phyloP scores from a whole-genome alignment of 805 yeast genomes.

The Candida palmyrensis region DNA sequence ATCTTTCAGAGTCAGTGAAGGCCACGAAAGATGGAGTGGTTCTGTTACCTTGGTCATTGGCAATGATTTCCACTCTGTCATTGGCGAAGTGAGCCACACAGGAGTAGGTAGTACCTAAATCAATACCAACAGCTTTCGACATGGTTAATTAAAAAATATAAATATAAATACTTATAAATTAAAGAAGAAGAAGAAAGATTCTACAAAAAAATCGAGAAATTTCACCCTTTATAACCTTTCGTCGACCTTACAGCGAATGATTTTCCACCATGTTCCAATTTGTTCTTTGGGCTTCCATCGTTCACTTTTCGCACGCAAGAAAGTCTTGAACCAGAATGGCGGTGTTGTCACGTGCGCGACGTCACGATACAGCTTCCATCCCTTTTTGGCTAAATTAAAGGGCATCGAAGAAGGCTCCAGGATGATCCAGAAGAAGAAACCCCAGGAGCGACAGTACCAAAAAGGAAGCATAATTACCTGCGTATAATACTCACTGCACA shows the following conservation, averaged over 20 bases:
- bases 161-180: constrained; percentile 7
- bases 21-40: constrained; percentile 80
- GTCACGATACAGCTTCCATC: too few relatives aligned
- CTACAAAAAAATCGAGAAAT: constrained; percentile 2
- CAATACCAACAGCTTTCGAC: constrained; percentile 80
- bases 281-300: constrained; percentile 5
- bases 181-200: not conserved
- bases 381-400: too few relatives aligned
- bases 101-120: constrained; percentile 84
- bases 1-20: constrained; percentile 72
- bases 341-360: too few relatives aligned
- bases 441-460: too few relatives aligned
- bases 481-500: too few relatives aligned
- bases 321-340: too few relatives aligned
- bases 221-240: constrained; percentile 3
- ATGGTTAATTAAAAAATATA: constrained; percentile 15
- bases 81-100: constrained; percentile 74
- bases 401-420: too few relatives aligned
- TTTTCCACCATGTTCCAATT: not conserved
- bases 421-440: too few relatives aligned
- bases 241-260: constrained; percentile 2
- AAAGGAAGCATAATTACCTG: too few relatives aligned
- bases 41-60: constrained; percentile 84
- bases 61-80: constrained; percentile 72
- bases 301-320: too few relatives aligned